These are phyloP conservation scores for Cicer bijugum DNA, from an alignment of 306 rosid genomes.

Conservation along the genomic window DNA sequence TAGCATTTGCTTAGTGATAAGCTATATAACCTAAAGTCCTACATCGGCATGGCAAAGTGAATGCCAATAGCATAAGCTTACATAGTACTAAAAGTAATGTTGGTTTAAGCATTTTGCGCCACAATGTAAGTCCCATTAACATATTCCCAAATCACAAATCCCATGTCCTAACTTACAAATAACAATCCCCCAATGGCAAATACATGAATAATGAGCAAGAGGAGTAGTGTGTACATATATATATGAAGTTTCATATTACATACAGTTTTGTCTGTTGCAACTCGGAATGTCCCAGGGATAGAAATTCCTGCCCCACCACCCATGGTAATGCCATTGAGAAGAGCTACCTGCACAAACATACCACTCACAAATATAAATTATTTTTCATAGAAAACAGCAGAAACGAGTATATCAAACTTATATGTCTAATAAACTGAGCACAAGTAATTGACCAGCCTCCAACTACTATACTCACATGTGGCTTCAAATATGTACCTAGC, in stretches of 20 bases:
- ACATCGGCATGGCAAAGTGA: not conserved
- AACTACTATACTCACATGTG: slow-evolving; percentile 69
- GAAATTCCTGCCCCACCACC: slow-evolving; percentile 98
- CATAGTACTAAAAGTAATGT: not conserved
- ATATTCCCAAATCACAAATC: slow-evolving; percentile 19
- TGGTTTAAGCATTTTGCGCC: not conserved
- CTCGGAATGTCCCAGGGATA: slow-evolving; percentile 82
- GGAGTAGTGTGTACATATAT: slow-evolving; percentile 1
- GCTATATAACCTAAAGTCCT: not conserved
- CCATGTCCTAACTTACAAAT: not conserved
- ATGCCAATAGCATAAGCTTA: slow-evolving; percentile 1
- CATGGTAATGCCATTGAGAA: slow-evolving; percentile 91
- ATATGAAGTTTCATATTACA: slow-evolving; percentile 42
- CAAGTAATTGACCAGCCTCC: not conserved
- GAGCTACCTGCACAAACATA: slow-evolving; percentile 66
- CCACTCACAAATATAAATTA: slow-evolving; percentile 6
- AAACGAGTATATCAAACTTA: slow-evolving; percentile 21
- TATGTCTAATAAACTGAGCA: slow-evolving; percentile 15
- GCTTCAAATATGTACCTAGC: slow-evolving; percentile 85
- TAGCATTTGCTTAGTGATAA: not conserved
- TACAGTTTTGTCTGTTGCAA: slow-evolving; percentile 91
- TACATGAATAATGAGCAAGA: slow-evolving; percentile 3
- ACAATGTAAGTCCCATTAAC: not conserved
- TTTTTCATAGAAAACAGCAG: slow-evolving; percentile 27
- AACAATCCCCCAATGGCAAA: slow-evolving; percentile 19